Percentiles rank a stretch among this genome's conserved stretches.
Evolutionary conservation across 345 rosid genomes (phyloP).

Genomic region (Hypericum androsaemum): DNA sequence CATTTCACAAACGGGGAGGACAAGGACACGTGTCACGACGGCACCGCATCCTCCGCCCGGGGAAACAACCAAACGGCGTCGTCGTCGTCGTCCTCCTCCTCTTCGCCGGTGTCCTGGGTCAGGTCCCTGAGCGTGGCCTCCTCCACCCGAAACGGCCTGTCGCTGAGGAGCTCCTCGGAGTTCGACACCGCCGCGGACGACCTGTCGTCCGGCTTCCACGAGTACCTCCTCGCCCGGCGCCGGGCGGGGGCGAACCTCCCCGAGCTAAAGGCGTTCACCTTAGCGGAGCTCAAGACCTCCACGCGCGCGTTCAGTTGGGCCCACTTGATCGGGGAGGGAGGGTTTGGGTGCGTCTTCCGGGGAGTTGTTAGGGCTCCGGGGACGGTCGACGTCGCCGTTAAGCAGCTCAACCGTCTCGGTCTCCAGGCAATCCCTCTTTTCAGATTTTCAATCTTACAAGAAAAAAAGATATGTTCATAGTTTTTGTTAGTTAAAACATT

Average conservation of each 20-base stretch:
- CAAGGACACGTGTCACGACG: background rate
- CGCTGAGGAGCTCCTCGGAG: conserved; percentile 73
- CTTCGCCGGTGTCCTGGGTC: conserved; percentile 74
- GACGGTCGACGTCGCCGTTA: conserved; percentile 57
- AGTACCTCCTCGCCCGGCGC: conserved; percentile 45
- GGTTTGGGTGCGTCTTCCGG: conserved; percentile 82
- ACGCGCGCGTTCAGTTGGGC: conserved; percentile 69
- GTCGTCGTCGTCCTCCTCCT: conserved; percentile 29
- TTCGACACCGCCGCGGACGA: conserved; percentile 48
- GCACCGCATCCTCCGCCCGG: background rate
- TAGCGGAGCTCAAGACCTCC: conserved; percentile 66
- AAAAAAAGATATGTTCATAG: no score
- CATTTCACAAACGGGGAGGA: conserved; percentile 74
- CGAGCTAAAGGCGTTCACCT: conserved; percentile 66
- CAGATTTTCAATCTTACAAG: no score
- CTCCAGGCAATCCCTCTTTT: conserved; percentile 69
- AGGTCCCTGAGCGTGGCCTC: conserved; percentile 85
- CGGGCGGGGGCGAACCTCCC: no score
- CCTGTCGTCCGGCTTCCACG: conserved; percentile 35
- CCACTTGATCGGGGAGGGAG: conserved; percentile 85
- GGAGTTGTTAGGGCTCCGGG: conserved; percentile 49
- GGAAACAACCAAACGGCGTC: conserved; percentile 29
- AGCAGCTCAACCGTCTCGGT: conserved; percentile 89
- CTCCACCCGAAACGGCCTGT: conserved; percentile 66
- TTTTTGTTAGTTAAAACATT: background rate